A percentile compares a stretch with the other conserved stretches of the same genome.
These are phyloP conservation scores for Phellopilus nigrolimitatus DNA, from an alignment of 1,284 basidiomycete genomes.

Conservation along the genomic window DNA sequence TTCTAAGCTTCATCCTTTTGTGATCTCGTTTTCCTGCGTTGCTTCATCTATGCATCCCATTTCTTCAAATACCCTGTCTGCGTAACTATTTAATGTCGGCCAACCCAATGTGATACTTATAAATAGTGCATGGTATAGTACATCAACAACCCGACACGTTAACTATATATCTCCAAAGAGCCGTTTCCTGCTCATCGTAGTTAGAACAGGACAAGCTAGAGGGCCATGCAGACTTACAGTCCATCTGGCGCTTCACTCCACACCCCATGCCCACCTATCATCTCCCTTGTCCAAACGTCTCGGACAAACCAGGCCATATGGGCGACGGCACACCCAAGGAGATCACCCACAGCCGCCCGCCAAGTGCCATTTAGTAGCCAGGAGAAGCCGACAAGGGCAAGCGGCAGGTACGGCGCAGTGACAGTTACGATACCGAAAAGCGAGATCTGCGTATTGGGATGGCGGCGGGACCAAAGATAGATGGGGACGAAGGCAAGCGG, in stretches of 20 bases:
- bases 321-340: constrained; percentile 85
- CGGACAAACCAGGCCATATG: constrained; percentile 91
- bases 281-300: constrained; percentile 93
- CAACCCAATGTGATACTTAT: neutral
- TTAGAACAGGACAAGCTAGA: constrained; percentile 5
- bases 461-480: constrained; percentile 94
- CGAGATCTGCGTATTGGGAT: constrained; percentile 91
- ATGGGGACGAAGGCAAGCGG: constrained; percentile 91
- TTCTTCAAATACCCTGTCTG: too few species aligned
- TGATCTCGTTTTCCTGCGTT: too few species aligned
- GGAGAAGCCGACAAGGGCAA: constrained; percentile 83
- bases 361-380: constrained; percentile 89
- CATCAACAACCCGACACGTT: neutral
- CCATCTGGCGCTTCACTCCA: constrained; percentile 74
- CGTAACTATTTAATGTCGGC: neutral
- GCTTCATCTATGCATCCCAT: too few species aligned
- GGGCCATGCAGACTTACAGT: constrained; percentile 57
- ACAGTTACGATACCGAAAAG: constrained; percentile 94
- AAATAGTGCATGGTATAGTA: neutral
- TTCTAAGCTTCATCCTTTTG: neutral
- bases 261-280: constrained; percentile 70
- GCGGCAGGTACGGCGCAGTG: constrained; percentile 91
- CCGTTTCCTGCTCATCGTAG: constrained; percentile 45
- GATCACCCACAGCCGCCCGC: constrained; percentile 79
- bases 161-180: constrained; percentile 55